Evolutionary conservation across 179 eudicot species (phyloP), one percentile per base, ranked within the genome.

Genomic region (Beta lomatogona): DNA sequence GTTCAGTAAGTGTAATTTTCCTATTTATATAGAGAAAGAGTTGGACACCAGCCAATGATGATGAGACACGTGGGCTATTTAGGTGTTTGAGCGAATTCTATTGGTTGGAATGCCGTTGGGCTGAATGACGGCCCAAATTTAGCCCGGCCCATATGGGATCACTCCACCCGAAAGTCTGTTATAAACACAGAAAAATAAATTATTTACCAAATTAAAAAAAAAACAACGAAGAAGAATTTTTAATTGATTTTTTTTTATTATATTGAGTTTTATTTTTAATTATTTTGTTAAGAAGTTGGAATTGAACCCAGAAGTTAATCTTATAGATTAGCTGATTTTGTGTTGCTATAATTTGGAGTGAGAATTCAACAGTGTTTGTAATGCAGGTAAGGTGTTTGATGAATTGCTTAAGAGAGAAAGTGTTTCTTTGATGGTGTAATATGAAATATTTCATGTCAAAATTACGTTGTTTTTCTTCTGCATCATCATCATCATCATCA

Each of bases 401-500:
- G 78, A 82, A 16, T 67, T 82, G 82, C 71, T 28, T 25, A 6
- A 52, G 70, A 82, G 87, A 68, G 45, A n/a, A 28, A 15, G 19
- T 13, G 28, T 13, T 65, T 41, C 36, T 53, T 55, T 13, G n/a
- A 25, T 31, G 36, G 45, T 41, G 25, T 46, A 80, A 45, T 52
- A 79, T 85, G 90, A 88, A 76, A 81, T 10, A 64, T 75, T 25
- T 75, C 12, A 31, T 77, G 60, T 57, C 50, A 16, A 84, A 74
- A 65, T 72, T 55, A 54, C 83, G 78, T 31, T 52, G 59, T 31
- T 80, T 55, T 50, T 48, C 44, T 5, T 45, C 85, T 58, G 78
- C 82, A 52, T 59, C 59, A 57, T 75, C 86, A 48, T 75, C 86
- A 48, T 89, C 90, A 44, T 83, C 93, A 59, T 76, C 93, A 64